phyloP scores from a whole-genome alignment of 345 rosid species.

The Bruguiera sexangula region DNA sequence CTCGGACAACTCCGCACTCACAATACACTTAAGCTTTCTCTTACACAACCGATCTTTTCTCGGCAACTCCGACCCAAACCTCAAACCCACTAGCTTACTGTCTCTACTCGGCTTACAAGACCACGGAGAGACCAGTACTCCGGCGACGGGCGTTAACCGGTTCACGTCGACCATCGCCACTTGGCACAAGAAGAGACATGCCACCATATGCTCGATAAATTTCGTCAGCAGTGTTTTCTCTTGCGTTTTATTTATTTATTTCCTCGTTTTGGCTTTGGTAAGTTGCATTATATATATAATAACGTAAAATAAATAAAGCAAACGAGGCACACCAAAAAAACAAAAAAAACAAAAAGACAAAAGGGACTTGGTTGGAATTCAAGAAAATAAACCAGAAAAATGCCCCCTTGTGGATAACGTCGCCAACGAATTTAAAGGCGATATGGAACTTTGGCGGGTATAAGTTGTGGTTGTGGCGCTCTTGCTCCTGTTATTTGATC shows the following conservation, averaged over 20 bases:
- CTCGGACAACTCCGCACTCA: conserved; percentile 57
- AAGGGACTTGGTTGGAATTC: neutral
- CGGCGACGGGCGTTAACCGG: conserved; percentile 46
- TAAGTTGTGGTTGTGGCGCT: no score
- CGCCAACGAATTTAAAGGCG: neutral
- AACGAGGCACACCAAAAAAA: neutral
- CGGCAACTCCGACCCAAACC: conserved; percentile 25
- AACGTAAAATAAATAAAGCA: neutral
- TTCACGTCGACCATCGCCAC: conserved; percentile 46
- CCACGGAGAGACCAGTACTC: conserved; percentile 30
- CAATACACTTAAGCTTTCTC: conserved; percentile 45
- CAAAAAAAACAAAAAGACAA: neutral
- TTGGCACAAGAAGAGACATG: conserved; percentile 50
- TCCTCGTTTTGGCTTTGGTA: neutral
- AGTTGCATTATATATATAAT: no score
- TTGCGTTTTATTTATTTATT: neutral
- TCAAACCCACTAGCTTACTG: conserved; percentile 24
- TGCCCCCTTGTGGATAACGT: conserved; percentile 2
- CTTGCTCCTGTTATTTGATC: no score
- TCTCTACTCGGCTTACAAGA: conserved; percentile 28
- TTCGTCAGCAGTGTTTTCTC: neutral
- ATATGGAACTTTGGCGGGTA: no score
- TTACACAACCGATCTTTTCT: conserved; percentile 31
- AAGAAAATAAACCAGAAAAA: no score
- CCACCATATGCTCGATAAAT: conserved; percentile 30